These are phyloP conservation scores for Crithidia fasciculata DNA, from an alignment of 208 protist genomes.

Conservation along the genomic window DNA sequence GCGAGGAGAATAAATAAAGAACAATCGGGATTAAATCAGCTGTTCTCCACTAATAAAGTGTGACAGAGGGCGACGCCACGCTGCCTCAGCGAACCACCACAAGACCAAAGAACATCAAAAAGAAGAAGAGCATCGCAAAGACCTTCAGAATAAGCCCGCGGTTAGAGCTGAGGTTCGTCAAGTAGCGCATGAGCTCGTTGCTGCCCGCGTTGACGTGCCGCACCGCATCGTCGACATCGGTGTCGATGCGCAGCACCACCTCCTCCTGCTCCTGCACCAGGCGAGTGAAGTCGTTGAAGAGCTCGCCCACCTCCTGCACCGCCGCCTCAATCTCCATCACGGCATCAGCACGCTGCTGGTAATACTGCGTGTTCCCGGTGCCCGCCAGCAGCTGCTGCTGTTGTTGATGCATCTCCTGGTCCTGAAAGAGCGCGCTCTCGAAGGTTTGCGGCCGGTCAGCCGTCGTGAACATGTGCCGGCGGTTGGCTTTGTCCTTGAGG, in stretches of 20 bases:
- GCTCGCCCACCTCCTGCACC: slow-evolving; percentile 88
- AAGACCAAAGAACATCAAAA: slow-evolving; percentile 93
- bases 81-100: slow-evolving; percentile 77
- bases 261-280: slow-evolving; percentile 94
- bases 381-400: slow-evolving; percentile 69
- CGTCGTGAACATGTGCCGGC: slow-evolving; percentile 83
- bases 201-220: slow-evolving; percentile 92
- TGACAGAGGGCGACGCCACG: too few relatives aligned
- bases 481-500: slow-evolving; percentile 77
- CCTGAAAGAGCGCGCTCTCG: slow-evolving; percentile 90
- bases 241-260: slow-evolving; percentile 90
- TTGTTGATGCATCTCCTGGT: slow-evolving; percentile 81
- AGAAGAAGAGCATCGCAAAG: slow-evolving; percentile 91
- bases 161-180: slow-evolving; percentile 88
- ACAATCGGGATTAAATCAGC: background rate
- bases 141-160: slow-evolving; percentile 94
- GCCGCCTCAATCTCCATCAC: slow-evolving; percentile 89
- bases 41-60: background rate
- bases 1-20: too few relatives aligned
- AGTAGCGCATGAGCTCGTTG: slow-evolving; percentile 91
- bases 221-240: slow-evolving; percentile 81
- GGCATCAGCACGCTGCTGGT: slow-evolving; percentile 79
- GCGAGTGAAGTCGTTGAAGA: slow-evolving; percentile 93
- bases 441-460: slow-evolving; percentile 81
- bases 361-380: slow-evolving; percentile 81